These are phyloP conservation scores for Eleusine coracana DNA, from an alignment of 176 grass and related monocot genomes.

Conservation along the genomic window DNA sequence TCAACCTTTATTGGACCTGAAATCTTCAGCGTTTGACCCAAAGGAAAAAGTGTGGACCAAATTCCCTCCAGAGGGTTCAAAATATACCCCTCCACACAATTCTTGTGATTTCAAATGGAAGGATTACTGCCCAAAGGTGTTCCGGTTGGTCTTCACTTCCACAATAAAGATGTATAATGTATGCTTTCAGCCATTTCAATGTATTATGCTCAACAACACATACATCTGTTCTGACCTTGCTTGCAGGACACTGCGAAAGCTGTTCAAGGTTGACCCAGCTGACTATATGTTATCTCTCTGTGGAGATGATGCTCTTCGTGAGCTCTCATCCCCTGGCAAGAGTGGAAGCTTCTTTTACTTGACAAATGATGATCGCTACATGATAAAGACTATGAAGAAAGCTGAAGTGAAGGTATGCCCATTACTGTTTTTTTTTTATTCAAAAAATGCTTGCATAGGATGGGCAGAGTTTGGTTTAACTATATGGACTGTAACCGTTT, in stretches of 20 bases:
- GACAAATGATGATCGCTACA: slow-evolving; percentile 81
- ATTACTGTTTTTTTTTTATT: slow-evolving; percentile 1
- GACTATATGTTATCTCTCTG: slow-evolving; percentile 95
- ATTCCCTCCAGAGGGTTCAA: slow-evolving; percentile 92
- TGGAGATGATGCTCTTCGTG: slow-evolving; percentile 84
- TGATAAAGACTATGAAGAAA: slow-evolving; percentile 99
- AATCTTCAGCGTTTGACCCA: slow-evolving; percentile 83
- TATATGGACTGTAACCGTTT: slow-evolving; percentile 13
- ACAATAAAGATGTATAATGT: slow-evolving; percentile 28
- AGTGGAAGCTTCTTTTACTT: slow-evolving; percentile 98
- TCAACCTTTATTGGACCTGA: slow-evolving; percentile 70
- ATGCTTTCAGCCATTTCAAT: slow-evolving; percentile 25
- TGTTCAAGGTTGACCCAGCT: slow-evolving; percentile 92
- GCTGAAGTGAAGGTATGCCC: slow-evolving; percentile 76
- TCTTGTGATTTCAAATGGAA: slow-evolving; percentile 98
- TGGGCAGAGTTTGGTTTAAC: slow-evolving; percentile 17
- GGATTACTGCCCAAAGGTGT: slow-evolving; percentile 96
- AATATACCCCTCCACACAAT: slow-evolving; percentile 89
- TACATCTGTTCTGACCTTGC: slow-evolving; percentile 40
- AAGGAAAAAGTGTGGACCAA: slow-evolving; percentile 98
- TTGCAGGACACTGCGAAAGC: slow-evolving; percentile 73
- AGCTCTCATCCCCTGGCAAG: slow-evolving; percentile 90
- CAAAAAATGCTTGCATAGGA: slow-evolving; percentile 19
- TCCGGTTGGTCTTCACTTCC: slow-evolving; percentile 71
- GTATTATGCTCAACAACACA: slow-evolving; percentile 16